Evolutionary conservation across 1,139 yeast species (phyloP), one percentile per base, ranked within the genome.

Genomic region (Taphrina betulina): DNA sequence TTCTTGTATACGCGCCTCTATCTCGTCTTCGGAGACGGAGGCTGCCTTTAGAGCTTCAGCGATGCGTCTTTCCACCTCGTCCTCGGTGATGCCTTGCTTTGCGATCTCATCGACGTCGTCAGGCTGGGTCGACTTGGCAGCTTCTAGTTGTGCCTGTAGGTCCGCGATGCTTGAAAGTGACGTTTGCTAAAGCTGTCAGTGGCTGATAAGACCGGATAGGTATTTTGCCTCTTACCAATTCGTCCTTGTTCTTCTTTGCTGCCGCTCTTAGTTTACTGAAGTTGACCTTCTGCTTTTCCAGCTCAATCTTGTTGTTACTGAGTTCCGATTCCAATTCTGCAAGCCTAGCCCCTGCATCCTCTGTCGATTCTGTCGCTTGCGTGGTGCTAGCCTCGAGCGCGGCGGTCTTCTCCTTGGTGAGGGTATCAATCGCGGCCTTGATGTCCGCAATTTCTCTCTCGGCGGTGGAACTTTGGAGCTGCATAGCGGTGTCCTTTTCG

Each of bases 41-140:
- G 19, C 26, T 60, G 48, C 29, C 38, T 33, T 22, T 73, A 66
- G 63, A 73, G 75, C 61, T 76, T 71, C 62, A 70, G 42, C 75
- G 65, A 75, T 70, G 16, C 31, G 44, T 50, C 36, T 52, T 52
- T 34, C 51, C 29, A 43, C 29, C 34, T 24, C 72, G 72, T 74
- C 58, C 71, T 72, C 62, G 75, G 10, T 26, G 20, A 26, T 7
- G 31, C 31, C 31, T 26, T 26, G 10, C 10, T 7, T 26, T 26
- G 31, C 31, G 12, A 12, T 26, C 31, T 26, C 31, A 26, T 26
- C 31, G 12, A 12, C 31, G 7, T 26, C 31, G 12, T 7, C 31
- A 26, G 31, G 31, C 31, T 26, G 7, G 31, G 31, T 12, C 31
- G 31, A 7, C 31, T 26, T 7, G 12, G 31, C 31, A 26, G 31